Evolutionary conservation across 371 early-diverging fungal genomes (phyloP), one percentile per base, ranked within the genome.

Genomic region (Mortierella sp.): DNA sequence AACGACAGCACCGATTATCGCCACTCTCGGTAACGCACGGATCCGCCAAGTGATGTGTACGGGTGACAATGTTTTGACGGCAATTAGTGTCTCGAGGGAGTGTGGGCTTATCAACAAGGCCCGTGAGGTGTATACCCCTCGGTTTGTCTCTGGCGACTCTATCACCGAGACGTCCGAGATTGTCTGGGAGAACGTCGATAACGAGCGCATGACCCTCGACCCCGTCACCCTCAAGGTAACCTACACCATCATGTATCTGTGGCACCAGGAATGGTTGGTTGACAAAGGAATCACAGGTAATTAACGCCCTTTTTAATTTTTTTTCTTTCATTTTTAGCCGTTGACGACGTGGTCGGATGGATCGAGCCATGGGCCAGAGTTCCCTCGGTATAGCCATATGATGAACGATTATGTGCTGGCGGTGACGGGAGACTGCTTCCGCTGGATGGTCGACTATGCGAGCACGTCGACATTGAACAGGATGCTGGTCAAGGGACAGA

Each of bases 31-130:
- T 41, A 88, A 88, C 37, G 99, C 99, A 19, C 90, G 91, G 29
- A 97, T 99, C 67, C 91, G 97, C 26, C 95, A 93, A 86, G 91
- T 98, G 58, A 99, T 99, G 99, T 99, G 99, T 79, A 99, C 99
- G 0, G 99, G 98, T n/a, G 99, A 99, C 86, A 98, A 97, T 84
- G 92, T 98, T 24, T 88, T 99, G 63, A 99, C 99, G 2, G 99
- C 99, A 4, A 92, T 99, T 52, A 97, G 97, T 68, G 99, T 99
- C 4, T 96, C 97, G 5, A 91, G 94, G 70, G 97, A 97, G 80
- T 95, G 96, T 79, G 94, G 94, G 16, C 84, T 99, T 22, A 89
- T 98, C 11, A 88, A 92, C 64, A 87, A 85, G 44, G 79, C 80
- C 9, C 87, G 91, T 10, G 91, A 90, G 50, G 86, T 91, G 4